phyloP scores from a whole-genome alignment of 139 green algal species.

The Mychonastes homosphaera region DNA sequence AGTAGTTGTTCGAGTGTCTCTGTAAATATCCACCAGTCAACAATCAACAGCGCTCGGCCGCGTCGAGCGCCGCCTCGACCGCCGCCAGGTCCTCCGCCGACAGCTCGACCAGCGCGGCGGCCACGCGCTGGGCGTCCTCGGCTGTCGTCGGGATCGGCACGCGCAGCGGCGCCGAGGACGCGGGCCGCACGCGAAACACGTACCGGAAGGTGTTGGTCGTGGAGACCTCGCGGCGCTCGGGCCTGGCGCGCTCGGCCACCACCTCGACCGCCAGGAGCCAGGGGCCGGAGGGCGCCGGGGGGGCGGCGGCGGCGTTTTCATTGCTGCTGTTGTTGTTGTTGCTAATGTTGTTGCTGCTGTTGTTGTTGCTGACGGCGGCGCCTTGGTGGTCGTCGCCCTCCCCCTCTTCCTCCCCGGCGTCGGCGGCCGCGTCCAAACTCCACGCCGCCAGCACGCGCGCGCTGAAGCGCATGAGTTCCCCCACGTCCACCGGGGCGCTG shows the following conservation, averaged over 20 bases:
- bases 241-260: slow-evolving; percentile 35
- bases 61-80: too few relatives aligned
- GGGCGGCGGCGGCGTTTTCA: background rate
- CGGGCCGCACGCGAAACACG: background rate
- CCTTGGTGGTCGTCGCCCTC: background rate
- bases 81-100: too few relatives aligned
- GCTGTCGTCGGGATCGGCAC: slow-evolving; percentile 1
- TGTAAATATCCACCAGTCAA: too few relatives aligned
- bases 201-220: slow-evolving; percentile 51
- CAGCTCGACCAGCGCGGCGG: too few relatives aligned
- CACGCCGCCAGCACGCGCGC: slow-evolving; percentile 41
- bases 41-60: too few relatives aligned
- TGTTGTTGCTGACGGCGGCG: background rate
- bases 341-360: background rate
- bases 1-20: too few relatives aligned
- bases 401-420: too few relatives aligned
- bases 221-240: slow-evolving; percentile 30
- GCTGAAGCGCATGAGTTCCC: slow-evolving; percentile 60
- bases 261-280: slow-evolving; percentile 38
- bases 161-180: background rate
- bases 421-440: background rate
- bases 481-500: slow-evolving; percentile 61
- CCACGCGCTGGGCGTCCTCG: too few relatives aligned
- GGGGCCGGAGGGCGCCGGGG: background rate
- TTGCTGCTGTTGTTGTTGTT: background rate